Percentiles rank a stretch among this genome's conserved stretches.
These are phyloP conservation scores for Aphanomyces cochlioides DNA, from an alignment of 352 stramenopile genomes.

Conservation along the genomic window DNA sequence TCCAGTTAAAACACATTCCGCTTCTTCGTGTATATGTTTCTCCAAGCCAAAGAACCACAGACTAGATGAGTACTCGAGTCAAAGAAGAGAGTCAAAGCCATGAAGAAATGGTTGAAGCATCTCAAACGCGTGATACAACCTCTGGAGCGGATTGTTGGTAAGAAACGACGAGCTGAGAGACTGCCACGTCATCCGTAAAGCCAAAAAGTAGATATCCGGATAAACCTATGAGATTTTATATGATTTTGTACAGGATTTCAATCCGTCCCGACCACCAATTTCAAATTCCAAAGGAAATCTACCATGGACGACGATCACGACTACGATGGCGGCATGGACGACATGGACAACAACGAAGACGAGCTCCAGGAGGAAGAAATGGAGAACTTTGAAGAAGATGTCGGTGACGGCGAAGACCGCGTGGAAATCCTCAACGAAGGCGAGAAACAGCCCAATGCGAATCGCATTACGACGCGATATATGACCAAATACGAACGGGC, in stretches of 20 bases:
- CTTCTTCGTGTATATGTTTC: no score
- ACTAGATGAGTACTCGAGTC: no score
- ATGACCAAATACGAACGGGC: slow-evolving; percentile 99
- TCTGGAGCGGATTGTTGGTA: no score
- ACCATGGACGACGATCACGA: slow-evolving; percentile 85
- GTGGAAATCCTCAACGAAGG: slow-evolving; percentile 79
- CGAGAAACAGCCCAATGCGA: slow-evolving; percentile 79
- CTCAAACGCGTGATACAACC: no score
- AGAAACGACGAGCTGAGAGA: no score
- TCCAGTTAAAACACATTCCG: no score
- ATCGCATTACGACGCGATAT: slow-evolving; percentile 96
- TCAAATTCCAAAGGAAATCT: slow-evolving; percentile 1
- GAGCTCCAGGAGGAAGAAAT: slow-evolving; percentile 72
- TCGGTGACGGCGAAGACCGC: slow-evolving; percentile 54
- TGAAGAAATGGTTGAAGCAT: no score
- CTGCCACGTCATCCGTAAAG: not conserved
- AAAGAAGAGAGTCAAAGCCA: no score
- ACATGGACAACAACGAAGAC: slow-evolving; percentile 67
- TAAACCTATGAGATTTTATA: not conserved
- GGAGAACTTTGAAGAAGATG: slow-evolving; percentile 49
- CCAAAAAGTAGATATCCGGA: not conserved
- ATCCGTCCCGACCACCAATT: slow-evolving; percentile 15
- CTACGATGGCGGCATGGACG: slow-evolving; percentile 59
- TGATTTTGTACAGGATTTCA: not conserved
- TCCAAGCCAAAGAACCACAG: no score